Percentiles rank a stretch among this genome's conserved stretches.
Evolutionary conservation across 371 early-diverging fungal species (phyloP).

Genomic region (Mortierella sp.): DNA sequence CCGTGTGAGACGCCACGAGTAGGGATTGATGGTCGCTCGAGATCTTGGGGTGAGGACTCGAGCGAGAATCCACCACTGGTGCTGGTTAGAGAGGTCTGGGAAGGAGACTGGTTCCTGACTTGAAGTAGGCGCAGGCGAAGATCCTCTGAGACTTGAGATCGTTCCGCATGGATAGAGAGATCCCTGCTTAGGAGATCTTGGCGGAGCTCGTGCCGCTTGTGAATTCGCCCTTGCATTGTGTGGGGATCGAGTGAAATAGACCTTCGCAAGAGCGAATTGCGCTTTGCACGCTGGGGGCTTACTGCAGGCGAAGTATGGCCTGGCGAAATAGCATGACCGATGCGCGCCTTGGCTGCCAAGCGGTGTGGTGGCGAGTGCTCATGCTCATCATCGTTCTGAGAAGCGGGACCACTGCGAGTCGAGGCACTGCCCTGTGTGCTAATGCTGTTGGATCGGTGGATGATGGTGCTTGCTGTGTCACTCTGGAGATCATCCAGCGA

Average conservation of each 20-base stretch:
- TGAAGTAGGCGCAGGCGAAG: slow-evolving; percentile 23
- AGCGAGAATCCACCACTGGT: slow-evolving; percentile 19
- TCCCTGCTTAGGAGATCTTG: slow-evolving; percentile 36
- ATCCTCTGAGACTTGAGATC: slow-evolving; percentile 35
- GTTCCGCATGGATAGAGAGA: slow-evolving; percentile 34
- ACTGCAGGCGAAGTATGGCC: slow-evolving; percentile 30
- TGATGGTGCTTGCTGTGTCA: not conserved
- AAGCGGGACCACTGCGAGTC: too few relatives aligned
- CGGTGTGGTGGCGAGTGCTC: slow-evolving; percentile 4
- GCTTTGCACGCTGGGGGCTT: slow-evolving; percentile 34
- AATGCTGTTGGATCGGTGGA: slow-evolving; percentile 38
- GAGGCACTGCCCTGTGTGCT: slow-evolving; percentile 27
- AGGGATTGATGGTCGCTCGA: slow-evolving; percentile 41
- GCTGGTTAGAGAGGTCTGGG: not conserved
- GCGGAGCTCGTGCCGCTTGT: slow-evolving; percentile 34
- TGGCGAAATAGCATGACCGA: slow-evolving; percentile 19
- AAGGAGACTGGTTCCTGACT: slow-evolving; percentile 10
- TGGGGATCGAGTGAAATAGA: slow-evolving; percentile 47
- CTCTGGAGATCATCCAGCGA: slow-evolving; percentile 6
- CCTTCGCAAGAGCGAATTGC: slow-evolving; percentile 40
- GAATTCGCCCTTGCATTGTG: slow-evolving; percentile 38
- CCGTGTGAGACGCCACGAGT: slow-evolving; percentile 42
- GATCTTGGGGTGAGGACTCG: slow-evolving; percentile 41
- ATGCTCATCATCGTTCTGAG: too few relatives aligned
- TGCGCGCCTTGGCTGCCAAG: slow-evolving; percentile 17